Conservation (phyloP, 1,139 yeast genomes). For the Candida anutae region DNA sequence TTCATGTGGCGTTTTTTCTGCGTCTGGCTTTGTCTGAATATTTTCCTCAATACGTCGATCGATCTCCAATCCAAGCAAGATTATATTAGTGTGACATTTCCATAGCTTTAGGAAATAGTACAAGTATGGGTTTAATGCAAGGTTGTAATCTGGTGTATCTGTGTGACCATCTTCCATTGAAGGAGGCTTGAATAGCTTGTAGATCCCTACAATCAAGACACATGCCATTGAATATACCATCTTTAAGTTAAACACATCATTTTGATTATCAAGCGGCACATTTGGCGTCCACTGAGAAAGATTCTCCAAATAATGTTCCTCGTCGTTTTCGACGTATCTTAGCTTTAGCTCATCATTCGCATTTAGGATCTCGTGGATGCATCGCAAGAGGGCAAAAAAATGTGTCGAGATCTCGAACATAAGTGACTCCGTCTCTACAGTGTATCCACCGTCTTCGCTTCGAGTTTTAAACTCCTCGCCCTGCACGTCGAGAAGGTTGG, state of each 20-base stretch:
- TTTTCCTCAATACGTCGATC: conserved; percentile 53
- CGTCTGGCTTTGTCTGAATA: conserved; percentile 20
- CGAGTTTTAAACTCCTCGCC: background rate
- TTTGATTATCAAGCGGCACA: conserved; percentile 21
- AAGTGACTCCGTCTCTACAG: conserved; percentile 14
- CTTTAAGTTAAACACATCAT: conserved; percentile 20
- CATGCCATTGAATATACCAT: conserved; percentile 46
- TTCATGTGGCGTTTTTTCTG: conserved; percentile 39
- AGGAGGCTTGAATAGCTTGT: conserved; percentile 38
- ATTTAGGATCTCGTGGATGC: conserved; percentile 32
- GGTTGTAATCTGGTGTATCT: conserved; percentile 26
- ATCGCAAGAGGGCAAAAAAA: conserved; percentile 36
- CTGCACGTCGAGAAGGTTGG: conserved; percentile 7
- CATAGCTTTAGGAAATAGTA: conserved; percentile 49
- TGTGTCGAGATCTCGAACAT: conserved; percentile 30
- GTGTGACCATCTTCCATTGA: conserved; percentile 14
- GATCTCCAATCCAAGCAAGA: conserved; percentile 51
- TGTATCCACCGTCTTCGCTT: conserved; percentile 5
- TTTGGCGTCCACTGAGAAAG: conserved; percentile 49
- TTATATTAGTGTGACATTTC: conserved; percentile 55
- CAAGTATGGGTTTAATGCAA: conserved; percentile 53
- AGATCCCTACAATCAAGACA: conserved; percentile 42
- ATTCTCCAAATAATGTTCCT: conserved; percentile 32
- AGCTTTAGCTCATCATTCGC: conserved; percentile 42
- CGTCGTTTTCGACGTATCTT: conserved; percentile 37